These are phyloP conservation scores for Phlebiopsis flavidoalba DNA, from an alignment of 768 basidiomycete genomes.

Conservation along the genomic window DNA sequence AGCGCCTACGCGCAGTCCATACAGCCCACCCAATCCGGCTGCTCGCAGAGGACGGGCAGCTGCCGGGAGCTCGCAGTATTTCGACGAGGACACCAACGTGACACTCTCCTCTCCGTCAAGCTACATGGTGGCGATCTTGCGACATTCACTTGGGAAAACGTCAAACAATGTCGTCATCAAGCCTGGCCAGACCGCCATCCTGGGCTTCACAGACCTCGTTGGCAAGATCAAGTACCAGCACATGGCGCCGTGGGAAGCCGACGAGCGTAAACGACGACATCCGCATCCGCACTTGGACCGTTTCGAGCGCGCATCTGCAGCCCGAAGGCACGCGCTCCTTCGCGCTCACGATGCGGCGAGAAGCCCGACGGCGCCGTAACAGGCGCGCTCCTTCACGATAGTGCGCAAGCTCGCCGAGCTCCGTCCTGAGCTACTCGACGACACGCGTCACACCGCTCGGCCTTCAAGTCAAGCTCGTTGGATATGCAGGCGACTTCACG, in stretches of 20 bases:
- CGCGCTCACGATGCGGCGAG: constrained; percentile 49
- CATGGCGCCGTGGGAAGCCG: constrained; percentile 41
- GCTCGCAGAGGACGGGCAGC: constrained; percentile 25
- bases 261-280: constrained; percentile 52
- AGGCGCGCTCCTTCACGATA: constrained; percentile 46
- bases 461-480: constrained; percentile 42
- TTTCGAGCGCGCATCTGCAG: constrained; percentile 35
- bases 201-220: constrained; percentile 49
- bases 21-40: constrained; percentile 48
- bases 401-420: constrained; percentile 35
- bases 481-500: constrained; percentile 52
- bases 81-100: constrained; percentile 27
- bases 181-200: constrained; percentile 47
- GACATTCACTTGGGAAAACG: constrained; percentile 46
- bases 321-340: constrained; percentile 25
- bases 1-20: constrained; percentile 36
- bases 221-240: constrained; percentile 44
- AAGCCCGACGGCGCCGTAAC: constrained; percentile 53
- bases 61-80: constrained; percentile 16
- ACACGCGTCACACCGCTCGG: constrained; percentile 33
- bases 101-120: constrained; percentile 24
- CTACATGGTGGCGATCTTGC: constrained; percentile 43
- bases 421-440: constrained; percentile 36
- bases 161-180: constrained; percentile 25
- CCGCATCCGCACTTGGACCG: constrained; percentile 62